Base-by-base conservation (phyloP, 2,329 filamentous ascomycete species). In the Nigrospora sphaerica region DNA sequence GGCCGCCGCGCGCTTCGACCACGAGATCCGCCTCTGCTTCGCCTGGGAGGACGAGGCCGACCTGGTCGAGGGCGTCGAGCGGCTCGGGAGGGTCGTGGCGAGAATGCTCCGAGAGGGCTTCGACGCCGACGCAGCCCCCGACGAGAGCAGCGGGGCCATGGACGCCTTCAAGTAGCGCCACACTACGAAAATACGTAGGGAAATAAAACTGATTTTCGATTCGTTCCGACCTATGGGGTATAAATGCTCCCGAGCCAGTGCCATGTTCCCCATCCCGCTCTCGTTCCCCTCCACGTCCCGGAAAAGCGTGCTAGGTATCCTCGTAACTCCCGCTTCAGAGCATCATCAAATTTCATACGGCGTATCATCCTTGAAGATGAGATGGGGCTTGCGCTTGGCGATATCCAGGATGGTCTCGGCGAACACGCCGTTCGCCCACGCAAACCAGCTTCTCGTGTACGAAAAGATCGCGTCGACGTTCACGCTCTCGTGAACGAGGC, bases 391-490 rank as follows among this genome's bases (percentile, higher is more conserved):
- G 62, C 92, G 74, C 66, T 85, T 84, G 1, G 91, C 93, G 44
- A 98, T 63, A 69, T 96, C 89, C 44, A 98, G 70, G 39, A 98
- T 88, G 0, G 91, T 95, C 64, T 89, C 85, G 13, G 92, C 90
- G 67, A 95, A 97, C 12, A 98, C 89, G 1, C 89, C 93, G 57
- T 98, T 98, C 12, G 93, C 93, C 93, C 91, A 97, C 3, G 92
- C 89, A 64, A 97, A 97, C 92, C 92, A 97, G 60, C 86, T 89
- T 53, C 90, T 75, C 2, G 92, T 96, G 64, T 93, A 97, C 18
- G 72, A 69, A n/a, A 53, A 50, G 3, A 70, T 56, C 36, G 67
- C 61, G 50, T 92, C 83, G 6, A 97, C 92, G 58, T 95, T 81
- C 36, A 98, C 81, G 57, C 88, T 95, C 70, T 98, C 93, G 59